These are phyloP conservation scores for Bryoerythrophyllum caledonicum DNA, from an alignment of 225 moss, liverwort and hornwort species.

Conservation along the genomic window DNA sequence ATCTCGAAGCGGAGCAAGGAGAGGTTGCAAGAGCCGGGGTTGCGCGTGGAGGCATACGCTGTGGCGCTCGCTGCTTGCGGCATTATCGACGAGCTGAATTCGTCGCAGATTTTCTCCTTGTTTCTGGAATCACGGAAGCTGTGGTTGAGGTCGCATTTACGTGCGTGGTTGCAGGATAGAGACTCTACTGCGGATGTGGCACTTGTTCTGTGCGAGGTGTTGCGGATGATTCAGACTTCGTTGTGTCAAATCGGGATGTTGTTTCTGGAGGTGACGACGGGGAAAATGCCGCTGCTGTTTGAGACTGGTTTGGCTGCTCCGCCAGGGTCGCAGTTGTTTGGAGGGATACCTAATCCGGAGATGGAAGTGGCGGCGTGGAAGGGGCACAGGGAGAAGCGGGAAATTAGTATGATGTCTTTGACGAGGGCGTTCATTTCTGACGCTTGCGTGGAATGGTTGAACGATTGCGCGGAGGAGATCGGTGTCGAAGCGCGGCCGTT, in stretches of 20 bases:
- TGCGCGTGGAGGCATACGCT: conserved; percentile 71
- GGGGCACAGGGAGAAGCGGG: conserved; percentile 74
- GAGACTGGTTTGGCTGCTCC: conserved; percentile 73
- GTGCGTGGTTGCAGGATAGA: conserved; percentile 43
- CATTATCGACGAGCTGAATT: conserved; percentile 85
- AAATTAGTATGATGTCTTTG: conserved; percentile 74
- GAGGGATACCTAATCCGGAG: conserved; percentile 92
- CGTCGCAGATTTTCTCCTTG: conserved; percentile 69
- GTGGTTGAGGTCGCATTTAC: conserved; percentile 77
- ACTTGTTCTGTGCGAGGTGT: conserved; percentile 53
- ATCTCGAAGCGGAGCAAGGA: conserved; percentile 93
- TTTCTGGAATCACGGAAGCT: conserved; percentile 80
- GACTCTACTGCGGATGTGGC: conserved; percentile 42
- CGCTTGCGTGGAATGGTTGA: conserved; percentile 76
- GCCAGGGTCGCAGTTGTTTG: conserved; percentile 93
- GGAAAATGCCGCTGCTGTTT: conserved; percentile 85
- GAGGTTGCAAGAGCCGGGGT: conserved; percentile 77
- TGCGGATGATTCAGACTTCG: conserved; percentile 81
- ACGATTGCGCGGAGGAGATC: conserved; percentile 76
- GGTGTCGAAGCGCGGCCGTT: conserved; percentile 56
- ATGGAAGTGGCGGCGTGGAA: conserved; percentile 82
- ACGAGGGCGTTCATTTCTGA: conserved; percentile 66
- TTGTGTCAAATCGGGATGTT: conserved; percentile 87
- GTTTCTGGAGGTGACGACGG: conserved; percentile 85
- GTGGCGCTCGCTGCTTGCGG: conserved; percentile 80